Base-by-base conservation (phyloP, 768 basidiomycete species). In the Pleurotus giganteus region DNA sequence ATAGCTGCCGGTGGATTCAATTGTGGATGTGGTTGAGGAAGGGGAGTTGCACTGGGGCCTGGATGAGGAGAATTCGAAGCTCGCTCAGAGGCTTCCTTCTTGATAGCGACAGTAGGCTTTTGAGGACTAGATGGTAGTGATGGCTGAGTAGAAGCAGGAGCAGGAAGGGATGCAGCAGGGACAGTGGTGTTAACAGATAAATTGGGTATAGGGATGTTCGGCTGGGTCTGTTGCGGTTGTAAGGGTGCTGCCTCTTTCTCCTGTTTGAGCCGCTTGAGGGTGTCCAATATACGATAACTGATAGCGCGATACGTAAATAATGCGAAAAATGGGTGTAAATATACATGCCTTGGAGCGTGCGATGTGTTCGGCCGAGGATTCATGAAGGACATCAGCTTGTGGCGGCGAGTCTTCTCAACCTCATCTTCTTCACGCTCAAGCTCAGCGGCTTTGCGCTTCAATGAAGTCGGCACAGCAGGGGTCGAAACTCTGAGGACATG, bases 301-400 rank as follows among this genome's bases (percentile, higher is more conserved):
- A 8, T 31, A 26, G 28, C 7, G 15, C 4, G 19, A 21, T 15
- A 28, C 19, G 54, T 44, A 36, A 60, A 41, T 43, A 52, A 51
- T 19, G 24, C 21, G 21, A 12, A 56, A 39, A 39, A 41, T 27
- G 54, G 44, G 11, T 46, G 56, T 57, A 29, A 5, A 56, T 32
- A 37, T 51, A 66, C 66, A 49, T 70, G 86, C 85, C 68, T 83
- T 45, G 84, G 80, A 15, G 73, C 69, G 54, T 79, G 71, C 60
- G 74, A 61, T 65, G 82, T 69, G 57, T 70, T 72, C 59, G 78
- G 68, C 39, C 75, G 73, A 8, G 89, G 88, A 49, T 82, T 82
- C 89, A 90, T 89, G 71, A 85, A 89, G 53, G 88, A 81, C 74
- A 89, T 79, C 53, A 94, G 82, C 75, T 90, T 89, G 19, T 78